Evolutionary conservation across 352 stramenopile genomes (phyloP), one percentile per base, ranked within the genome.

Genomic region (Pythium dissimile): DNA sequence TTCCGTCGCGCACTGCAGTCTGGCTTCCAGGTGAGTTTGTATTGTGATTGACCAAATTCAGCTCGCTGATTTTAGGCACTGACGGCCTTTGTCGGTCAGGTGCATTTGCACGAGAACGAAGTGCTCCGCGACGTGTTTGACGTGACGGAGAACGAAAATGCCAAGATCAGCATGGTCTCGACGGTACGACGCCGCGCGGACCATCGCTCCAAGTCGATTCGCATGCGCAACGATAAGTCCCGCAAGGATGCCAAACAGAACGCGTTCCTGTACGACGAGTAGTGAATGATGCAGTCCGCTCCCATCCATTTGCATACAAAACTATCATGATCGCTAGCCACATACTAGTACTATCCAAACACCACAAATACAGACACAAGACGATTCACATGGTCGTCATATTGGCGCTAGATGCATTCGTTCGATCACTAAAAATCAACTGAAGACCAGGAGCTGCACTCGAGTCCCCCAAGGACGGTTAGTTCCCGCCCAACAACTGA

Each of bases 191-290:
- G 71, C 31, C 78, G 78, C 21, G 72, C 78, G 0, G 59, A 77
- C 37, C 53, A 71, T 50, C 81, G 81, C 42, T 64, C 66, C 8
- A 84, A 82, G 57, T 18, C 78, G 16, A 65, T 86, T 20, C 56
- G 71, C 71, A 82, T 77, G 48, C 77, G 75, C 54, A 84, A 86
- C 57, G 62, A 79, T 35, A 62, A 80, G 24, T 75, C 66, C 24
- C 61, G 77, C 44, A 88, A 88, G 55, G 69, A 67, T 47, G 69
- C 71, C 56, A 65, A 57, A 18, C 75, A 78, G 60, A 84, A 88
- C 58, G 75, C 77, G n/a, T 86, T 88, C 57, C 54, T 86, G n/a
- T 88, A 74, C 24, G 77, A 86, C 39, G 72, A 79, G 23, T 80
- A 73, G 62, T 45, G 31, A 34, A n/a, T n/a, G n/a, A n/a, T n/a